Evolutionary conservation across 2,329 filamentous ascomycete species (phyloP), one percentile per base, ranked within the genome.

Genomic region (Diplodia intermedia): DNA sequence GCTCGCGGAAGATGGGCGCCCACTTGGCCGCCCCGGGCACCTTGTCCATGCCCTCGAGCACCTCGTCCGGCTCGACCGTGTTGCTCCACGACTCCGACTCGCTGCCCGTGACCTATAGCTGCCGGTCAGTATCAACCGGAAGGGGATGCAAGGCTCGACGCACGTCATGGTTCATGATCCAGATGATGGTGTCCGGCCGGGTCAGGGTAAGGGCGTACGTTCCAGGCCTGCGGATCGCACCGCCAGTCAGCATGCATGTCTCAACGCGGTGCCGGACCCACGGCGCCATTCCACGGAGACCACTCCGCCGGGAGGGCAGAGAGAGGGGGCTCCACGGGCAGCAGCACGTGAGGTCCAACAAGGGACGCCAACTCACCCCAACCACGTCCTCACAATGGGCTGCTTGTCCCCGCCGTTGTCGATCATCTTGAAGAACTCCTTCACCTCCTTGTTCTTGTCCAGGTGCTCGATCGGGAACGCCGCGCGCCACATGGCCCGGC

Each of bases 121-220:
- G 7, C 38, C 26, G 23, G 26, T 26, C 26, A 26, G 26, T 26
- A 26, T 26, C 26, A 26, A 26, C 26, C 26, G 26, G 8, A 11
- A 15, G 38, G 43, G 20, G 1, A 12, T 20, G 52, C 15, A 15
- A 20, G 20, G 4, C 20, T 23, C 43, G 23, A 66, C 75, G 71
- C 70, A 78, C 81, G 70, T 82, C 81, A 74, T 83, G 81, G 72
- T 83, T 84, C 76, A 84, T 80, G 73, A 83, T 83, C 81, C 81
- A 83, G 26, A 83, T 82, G 79, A 83, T 82, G 38, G 80, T 79
- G 71, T 84, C 82, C 15, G 80, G 78, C 8, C 82, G 77, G 9
- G 79, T 82, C 38, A 83, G 71, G 1, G 81, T 83, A 65, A 83
- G 73, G 20, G 80, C 82, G 66, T 83, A 83, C 2, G 81, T 82